phyloP scores from a whole-genome alignment of 345 rosid genomes.

The Stellera chamaejasme region DNA sequence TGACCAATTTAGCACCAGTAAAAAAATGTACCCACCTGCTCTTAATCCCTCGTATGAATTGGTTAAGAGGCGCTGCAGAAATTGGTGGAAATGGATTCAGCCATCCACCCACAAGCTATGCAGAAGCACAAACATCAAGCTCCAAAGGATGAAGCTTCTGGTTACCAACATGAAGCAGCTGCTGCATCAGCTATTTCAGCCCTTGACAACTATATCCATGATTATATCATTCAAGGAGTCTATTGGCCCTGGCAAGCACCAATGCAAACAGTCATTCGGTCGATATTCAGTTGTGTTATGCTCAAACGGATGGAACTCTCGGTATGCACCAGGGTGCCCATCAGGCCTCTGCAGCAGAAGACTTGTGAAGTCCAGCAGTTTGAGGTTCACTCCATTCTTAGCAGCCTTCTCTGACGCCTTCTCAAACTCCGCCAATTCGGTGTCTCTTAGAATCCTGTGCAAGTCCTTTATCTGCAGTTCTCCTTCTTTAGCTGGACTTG shows the following conservation, averaged over 20 bases:
- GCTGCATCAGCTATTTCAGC: constrained; percentile 12
- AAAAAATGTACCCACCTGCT: no score
- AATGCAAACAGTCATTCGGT: constrained; percentile 90
- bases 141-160: no score
- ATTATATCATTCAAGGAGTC: constrained; percentile 85
- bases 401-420: constrained; percentile 39
- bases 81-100: no score
- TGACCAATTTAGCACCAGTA: no score
- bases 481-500: constrained; percentile 56
- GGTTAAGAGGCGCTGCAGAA: no score
- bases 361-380: constrained; percentile 67
- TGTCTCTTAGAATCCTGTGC: constrained; percentile 43
- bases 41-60: no score
- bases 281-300: constrained; percentile 53
- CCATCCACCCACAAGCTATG: no score
- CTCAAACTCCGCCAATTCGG: constrained; percentile 55
- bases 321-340: constrained; percentile 91
- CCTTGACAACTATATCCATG: constrained; percentile 58
- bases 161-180: no score
- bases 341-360: constrained; percentile 67
- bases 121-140: no score
- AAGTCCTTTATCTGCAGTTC: constrained; percentile 52
- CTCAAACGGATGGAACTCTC: constrained; percentile 60
- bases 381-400: constrained; percentile 37
- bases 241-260: constrained; percentile 97